Evolutionary conservation across 345 rosid genomes (phyloP).

Genomic region (Ceriops decandra): DNA sequence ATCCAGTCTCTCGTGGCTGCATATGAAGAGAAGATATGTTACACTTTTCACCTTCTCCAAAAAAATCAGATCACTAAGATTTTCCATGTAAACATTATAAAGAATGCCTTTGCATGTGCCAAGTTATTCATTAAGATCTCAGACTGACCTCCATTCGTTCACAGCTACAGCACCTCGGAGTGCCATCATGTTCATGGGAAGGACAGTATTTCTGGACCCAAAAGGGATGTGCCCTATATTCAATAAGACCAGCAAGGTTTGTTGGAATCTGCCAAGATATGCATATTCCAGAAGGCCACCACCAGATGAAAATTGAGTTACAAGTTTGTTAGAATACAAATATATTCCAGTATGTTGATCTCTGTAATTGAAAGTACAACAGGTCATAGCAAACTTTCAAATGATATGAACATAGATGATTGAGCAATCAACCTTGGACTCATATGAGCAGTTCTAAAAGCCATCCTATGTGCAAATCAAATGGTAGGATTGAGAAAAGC

Average conservation of each 20-base stretch:
- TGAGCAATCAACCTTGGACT: no score
- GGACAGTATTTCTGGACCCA: conserved; percentile 39
- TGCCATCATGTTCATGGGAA: conserved; percentile 31
- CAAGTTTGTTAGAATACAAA: conserved; percentile 5
- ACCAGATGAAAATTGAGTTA: conserved; percentile 19
- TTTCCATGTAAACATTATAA: not conserved
- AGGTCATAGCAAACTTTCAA: conserved; percentile 1
- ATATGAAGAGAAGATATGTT: conserved; percentile 9
- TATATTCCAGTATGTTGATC: not conserved
- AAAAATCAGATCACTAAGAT: not conserved
- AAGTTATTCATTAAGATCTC: conserved; percentile 1
- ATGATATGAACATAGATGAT: not conserved
- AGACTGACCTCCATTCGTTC: conserved; percentile 46
- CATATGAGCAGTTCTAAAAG: no score
- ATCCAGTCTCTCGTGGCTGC: conserved; percentile 31
- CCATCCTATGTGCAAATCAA: no score
- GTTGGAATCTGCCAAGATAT: conserved; percentile 34
- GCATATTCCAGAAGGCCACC: conserved; percentile 26
- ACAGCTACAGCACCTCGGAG: conserved; percentile 38
- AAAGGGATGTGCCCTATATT: conserved; percentile 36
- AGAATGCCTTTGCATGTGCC: not conserved
- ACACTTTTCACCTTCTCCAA: conserved; percentile 8
- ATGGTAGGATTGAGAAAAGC: no score
- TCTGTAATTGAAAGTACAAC: conserved; percentile 9
- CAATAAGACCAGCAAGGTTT: conserved; percentile 32